Percentiles rank a stretch among this genome's conserved stretches.
These are phyloP conservation scores for Rubroshorea leprosula DNA, from an alignment of 345 rosid genomes.

Conservation along the genomic window DNA sequence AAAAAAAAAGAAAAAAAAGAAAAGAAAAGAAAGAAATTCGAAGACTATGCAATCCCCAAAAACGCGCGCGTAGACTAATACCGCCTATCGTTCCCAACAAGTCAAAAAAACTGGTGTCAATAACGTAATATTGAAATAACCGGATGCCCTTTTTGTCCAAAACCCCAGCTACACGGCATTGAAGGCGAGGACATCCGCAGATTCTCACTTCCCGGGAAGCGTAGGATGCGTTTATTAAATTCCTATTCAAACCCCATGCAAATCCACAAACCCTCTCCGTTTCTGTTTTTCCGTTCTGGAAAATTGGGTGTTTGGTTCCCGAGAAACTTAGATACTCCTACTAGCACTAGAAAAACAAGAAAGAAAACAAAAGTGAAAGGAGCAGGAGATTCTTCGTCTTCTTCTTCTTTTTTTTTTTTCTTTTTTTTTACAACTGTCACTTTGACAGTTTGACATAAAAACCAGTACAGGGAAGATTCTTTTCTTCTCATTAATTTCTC, in stretches of 20 bases:
- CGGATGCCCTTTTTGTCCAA: background rate
- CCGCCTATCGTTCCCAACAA: too few relatives aligned
- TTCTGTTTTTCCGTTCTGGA: background rate
- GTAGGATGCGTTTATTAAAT: background rate
- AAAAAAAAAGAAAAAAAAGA: too few relatives aligned
- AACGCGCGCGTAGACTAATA: too few relatives aligned
- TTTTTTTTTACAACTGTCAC: background rate
- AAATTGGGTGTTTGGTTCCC: conserved; percentile 2
- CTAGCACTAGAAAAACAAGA: background rate
- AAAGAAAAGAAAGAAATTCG: too few relatives aligned
- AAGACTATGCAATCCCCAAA: too few relatives aligned
- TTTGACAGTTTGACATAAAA: background rate
- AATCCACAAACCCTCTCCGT: background rate
- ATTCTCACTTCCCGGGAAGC: background rate
- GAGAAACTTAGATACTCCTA: background rate
- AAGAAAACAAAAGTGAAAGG: background rate
- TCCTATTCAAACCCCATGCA: conserved; percentile 5
- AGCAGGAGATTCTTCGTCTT: background rate
- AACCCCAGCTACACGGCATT: background rate
- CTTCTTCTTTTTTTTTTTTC: too few relatives aligned
- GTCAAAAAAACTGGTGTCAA: background rate
- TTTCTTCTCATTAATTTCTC: background rate
- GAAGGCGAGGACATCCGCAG: background rate
- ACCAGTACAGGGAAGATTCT: conserved; percentile 1
- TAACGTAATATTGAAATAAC: background rate